Evolutionary conservation across 2,329 filamentous ascomycete genomes (phyloP), one percentile per base, ranked within the genome.

Genomic region (Claviceps arundinis): DNA sequence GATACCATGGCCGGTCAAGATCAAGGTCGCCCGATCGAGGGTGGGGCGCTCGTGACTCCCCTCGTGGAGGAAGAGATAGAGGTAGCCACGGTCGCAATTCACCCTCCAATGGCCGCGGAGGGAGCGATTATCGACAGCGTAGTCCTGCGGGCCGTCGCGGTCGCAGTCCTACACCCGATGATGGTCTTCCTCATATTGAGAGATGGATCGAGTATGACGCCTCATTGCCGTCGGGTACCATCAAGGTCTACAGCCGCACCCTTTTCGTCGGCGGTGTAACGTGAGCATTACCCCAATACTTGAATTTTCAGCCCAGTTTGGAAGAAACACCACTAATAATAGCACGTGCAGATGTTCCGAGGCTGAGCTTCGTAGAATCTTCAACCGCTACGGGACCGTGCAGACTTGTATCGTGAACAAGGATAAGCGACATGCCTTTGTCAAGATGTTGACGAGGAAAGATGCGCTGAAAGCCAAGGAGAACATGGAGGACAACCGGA

Each of bases 361-460:
- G 68, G 73, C 77, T 53, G 89, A 97, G 65, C 76, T 98, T 50
- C 83, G 89, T 50, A 73, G 72, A 49, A 82, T 95, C 45, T 98
- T 98, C 67, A 76, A 74, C 62, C 82, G 82, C 46, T 95, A 84
- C 64, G 93, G 93, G 54, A 75, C 83, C 50, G 93, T 98, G 4
- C 93, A 98, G 68, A 96, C 91, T 1, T 97, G 91, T 69, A 98
- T 98, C 58, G 90, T 96, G 59, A 97, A 98, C 71, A 86, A 89
- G 62, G 93, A 98, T 64, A 98, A 97, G 72, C 87, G 93, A 17
- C 93, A 98, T 68, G 93, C 93, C 5, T 98, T 98, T 66, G 91
- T 98, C 62, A 98, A 98, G 72, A 98, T 98, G 93, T 80, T 93
- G 59, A 93, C 81, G 57, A 88, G 94, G 40, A 77, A 81, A 56